Percentiles rank a stretch among this genome's conserved stretches.
Evolutionary conservation across 805 yeast species (phyloP).

Genomic region (Saccharomycopsis vini): DNA sequence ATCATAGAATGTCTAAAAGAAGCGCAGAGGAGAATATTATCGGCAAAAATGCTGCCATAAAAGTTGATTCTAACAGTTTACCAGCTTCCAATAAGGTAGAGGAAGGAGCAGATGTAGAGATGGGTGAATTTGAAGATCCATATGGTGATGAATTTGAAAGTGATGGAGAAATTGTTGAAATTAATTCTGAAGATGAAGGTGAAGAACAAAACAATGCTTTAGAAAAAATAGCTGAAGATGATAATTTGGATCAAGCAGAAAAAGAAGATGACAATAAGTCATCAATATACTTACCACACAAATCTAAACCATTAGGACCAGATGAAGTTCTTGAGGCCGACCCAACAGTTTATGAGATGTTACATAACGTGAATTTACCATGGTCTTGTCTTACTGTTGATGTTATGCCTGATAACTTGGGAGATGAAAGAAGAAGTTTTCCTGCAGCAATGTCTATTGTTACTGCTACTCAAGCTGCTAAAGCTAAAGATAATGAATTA

Average conservation of each 20-base stretch:
- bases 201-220: constrained; percentile 26
- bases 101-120: constrained; percentile 37
- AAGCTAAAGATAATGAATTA: constrained; percentile 80
- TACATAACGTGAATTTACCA: constrained; percentile 85
- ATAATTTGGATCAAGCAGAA: constrained; percentile 22
- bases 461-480: constrained; percentile 90
- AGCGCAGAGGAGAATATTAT: constrained; percentile 30
- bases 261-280: constrained; percentile 26
- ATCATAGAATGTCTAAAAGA: constrained; percentile 42
- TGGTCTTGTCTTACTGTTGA: constrained; percentile 97
- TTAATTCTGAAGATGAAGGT: constrained; percentile 51
- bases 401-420: constrained; percentile 75
- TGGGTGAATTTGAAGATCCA: constrained; percentile 84
- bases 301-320: constrained; percentile 83
- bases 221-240: constrained; percentile 20
- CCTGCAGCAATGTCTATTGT: constrained; percentile 83
- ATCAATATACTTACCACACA: constrained; percentile 73
- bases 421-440: constrained; percentile 78
- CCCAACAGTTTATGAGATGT: constrained; percentile 92
- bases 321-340: constrained; percentile 96
- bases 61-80: constrained; percentile 21
- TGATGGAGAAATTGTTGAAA: constrained; percentile 80
- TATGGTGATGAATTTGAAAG: constrained; percentile 89
- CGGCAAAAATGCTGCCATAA: constrained; percentile 28
- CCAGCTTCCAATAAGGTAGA: not conserved